A percentile compares a stretch with the other conserved stretches of the same genome.
These are phyloP conservation scores for Cryptosporidium viatorum DNA, from an alignment of 169 alveolate genomes.

Conservation along the genomic window DNA sequence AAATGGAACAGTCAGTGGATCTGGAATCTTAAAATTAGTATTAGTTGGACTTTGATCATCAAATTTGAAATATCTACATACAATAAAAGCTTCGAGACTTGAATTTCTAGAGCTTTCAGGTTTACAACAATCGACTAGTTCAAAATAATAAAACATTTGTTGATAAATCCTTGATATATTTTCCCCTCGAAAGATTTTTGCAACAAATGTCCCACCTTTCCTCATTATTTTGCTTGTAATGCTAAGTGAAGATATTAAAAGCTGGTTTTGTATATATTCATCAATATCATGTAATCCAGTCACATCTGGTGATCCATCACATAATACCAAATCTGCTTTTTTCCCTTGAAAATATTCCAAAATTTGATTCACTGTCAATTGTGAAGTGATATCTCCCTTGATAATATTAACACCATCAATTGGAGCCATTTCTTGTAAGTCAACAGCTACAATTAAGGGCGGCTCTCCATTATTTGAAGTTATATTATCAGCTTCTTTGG, in stretches of 20 bases:
- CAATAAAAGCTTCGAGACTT: slow-evolving; percentile 90
- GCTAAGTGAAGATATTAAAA: slow-evolving; percentile 93
- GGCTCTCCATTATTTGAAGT: slow-evolving; percentile 64
- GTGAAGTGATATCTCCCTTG: slow-evolving; percentile 97
- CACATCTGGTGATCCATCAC: slow-evolving; percentile 99
- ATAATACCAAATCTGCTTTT: slow-evolving; percentile 92
- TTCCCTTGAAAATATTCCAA: slow-evolving; percentile 81
- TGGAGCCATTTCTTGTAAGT: slow-evolving; percentile 96
- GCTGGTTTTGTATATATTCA: slow-evolving; percentile 91
- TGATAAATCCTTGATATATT: slow-evolving; percentile 86
- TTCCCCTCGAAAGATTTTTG: slow-evolving; percentile 96
- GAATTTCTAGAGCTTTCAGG: slow-evolving; percentile 89
- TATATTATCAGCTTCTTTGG: slow-evolving; percentile 24
- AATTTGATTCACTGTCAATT: slow-evolving; percentile 88
- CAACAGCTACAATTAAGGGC: slow-evolving; percentile 94
- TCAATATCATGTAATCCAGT: slow-evolving; percentile 92
- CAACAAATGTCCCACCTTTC: slow-evolving; percentile 95
- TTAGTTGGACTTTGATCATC: background rate
- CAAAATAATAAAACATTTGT: slow-evolving; percentile 82
- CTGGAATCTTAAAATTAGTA: background rate
- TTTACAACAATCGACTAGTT: slow-evolving; percentile 86
- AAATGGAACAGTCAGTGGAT: slow-evolving; percentile 64
- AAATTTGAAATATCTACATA: slow-evolving; percentile 72
- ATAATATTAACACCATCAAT: slow-evolving; percentile 92
- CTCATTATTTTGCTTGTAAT: slow-evolving; percentile 89